phyloP scores from a whole-genome alignment of 1,284 basidiomycete genomes.

The Cystobasidium slooffiae region DNA sequence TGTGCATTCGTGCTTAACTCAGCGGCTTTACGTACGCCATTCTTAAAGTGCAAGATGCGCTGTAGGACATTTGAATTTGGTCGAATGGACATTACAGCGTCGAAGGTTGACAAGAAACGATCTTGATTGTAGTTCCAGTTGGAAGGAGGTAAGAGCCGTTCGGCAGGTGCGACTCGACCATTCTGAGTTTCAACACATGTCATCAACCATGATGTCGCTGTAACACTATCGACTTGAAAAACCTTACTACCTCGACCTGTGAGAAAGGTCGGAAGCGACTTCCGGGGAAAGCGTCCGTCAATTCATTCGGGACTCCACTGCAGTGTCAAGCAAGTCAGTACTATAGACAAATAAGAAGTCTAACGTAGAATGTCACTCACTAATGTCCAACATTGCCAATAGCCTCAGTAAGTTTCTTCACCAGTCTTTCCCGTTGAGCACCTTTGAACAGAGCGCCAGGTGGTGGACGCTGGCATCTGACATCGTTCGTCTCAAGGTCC shows the following conservation, averaged over 20 bases:
- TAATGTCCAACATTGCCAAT: conserved; percentile 65
- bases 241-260: conserved; percentile 47
- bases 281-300: conserved; percentile 92
- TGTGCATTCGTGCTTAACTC: conserved; percentile 44
- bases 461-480: conserved; percentile 79
- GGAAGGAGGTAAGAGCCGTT: conserved; percentile 43
- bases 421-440: conserved; percentile 80
- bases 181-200: background rate
- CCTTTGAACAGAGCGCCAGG: conserved; percentile 77
- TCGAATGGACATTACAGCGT: conserved; percentile 42
- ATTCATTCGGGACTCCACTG: conserved; percentile 64
- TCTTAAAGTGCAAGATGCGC: conserved; percentile 41
- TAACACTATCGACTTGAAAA: background rate
- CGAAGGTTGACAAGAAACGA: conserved; percentile 42
- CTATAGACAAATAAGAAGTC: conserved; percentile 20
- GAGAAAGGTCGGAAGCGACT: conserved; percentile 63
- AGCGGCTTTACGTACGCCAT: conserved; percentile 43
- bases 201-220: background rate
- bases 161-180: conserved; percentile 12
- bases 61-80: conserved; percentile 26
- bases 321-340: no score
- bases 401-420: conserved; percentile 73
- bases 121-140: conserved; percentile 49
- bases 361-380: background rate
- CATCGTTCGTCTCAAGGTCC: conserved; percentile 91